phyloP scores from a whole-genome alignment of 2,329 filamentous ascomycete genomes.

The Cercospora beticola region DNA sequence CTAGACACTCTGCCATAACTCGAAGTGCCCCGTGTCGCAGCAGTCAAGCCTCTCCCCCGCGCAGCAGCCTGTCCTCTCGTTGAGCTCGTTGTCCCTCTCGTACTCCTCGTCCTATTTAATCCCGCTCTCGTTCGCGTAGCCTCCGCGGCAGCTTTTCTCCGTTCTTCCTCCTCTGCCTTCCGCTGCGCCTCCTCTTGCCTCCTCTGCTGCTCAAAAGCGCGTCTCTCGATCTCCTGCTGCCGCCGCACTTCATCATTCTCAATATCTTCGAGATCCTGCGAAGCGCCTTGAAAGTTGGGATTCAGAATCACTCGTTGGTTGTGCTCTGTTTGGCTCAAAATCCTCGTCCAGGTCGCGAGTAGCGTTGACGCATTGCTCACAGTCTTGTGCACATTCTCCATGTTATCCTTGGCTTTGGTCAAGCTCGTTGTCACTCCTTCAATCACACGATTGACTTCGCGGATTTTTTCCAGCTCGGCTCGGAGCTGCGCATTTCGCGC shows the following conservation, averaged over 20 bases:
- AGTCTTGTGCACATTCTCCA: conserved; percentile 80
- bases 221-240: conserved; percentile 74
- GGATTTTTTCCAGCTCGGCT: conserved; percentile 77
- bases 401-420: conserved; percentile 71
- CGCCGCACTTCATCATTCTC: conserved; percentile 74
- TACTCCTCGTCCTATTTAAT: conserved; percentile 36
- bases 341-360: conserved; percentile 92
- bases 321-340: conserved; percentile 95
- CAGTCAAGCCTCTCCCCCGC: conserved; percentile 54
- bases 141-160: conserved; percentile 57
- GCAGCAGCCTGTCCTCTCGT: conserved; percentile 44
- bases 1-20: conserved; percentile 44
- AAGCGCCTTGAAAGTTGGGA: conserved; percentile 84
- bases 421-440: conserved; percentile 73
- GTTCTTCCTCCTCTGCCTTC: conserved; percentile 54
- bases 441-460: conserved; percentile 83
- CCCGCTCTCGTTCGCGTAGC: conserved; percentile 38
- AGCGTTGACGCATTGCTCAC: conserved; percentile 85
- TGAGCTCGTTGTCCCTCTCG: conserved; percentile 35
- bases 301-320: conserved; percentile 90
- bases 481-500: conserved; percentile 71
- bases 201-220: conserved; percentile 74
- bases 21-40: conserved; percentile 43
- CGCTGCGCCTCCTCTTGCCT: conserved; percentile 62
- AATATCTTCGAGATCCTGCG: conserved; percentile 79